phyloP scores from a whole-genome alignment of 306 rosid species.

The Dryas octopetala region DNA sequence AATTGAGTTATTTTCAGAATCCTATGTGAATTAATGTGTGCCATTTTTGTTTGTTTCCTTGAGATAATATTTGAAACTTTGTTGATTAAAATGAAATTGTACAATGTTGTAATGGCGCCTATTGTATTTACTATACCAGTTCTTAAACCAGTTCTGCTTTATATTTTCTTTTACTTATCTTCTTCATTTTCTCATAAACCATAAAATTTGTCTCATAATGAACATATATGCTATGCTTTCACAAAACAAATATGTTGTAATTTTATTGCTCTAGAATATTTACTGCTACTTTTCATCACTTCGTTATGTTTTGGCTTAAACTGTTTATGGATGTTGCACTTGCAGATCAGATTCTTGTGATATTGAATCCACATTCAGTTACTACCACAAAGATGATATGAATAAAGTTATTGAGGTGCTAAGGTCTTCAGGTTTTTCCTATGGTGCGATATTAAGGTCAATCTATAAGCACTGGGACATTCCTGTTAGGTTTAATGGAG shows the following conservation, averaged over 20 bases:
- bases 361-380: slow-evolving; percentile 50
- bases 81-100: not conserved
- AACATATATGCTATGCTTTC: too few relatives aligned
- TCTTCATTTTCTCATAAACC: too few relatives aligned
- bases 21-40: not conserved
- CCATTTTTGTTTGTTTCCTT: not conserved
- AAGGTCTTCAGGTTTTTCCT: slow-evolving; percentile 53
- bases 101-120: not conserved
- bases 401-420: slow-evolving; percentile 62
- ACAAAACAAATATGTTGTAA: too few relatives aligned
- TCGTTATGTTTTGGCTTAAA: slow-evolving; percentile 24
- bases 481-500: slow-evolving; percentile 40
- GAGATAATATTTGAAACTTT: not conserved
- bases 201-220: too few relatives aligned
- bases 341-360: slow-evolving; percentile 82
- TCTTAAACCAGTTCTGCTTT: too few relatives aligned
- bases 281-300: not conserved
- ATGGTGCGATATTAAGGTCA: slow-evolving; percentile 58
- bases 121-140: too few relatives aligned
- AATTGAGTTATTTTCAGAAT: not conserved
- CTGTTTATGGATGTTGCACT: slow-evolving; percentile 36
- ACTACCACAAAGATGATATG: slow-evolving; percentile 79
- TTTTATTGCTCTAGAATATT: not conserved
- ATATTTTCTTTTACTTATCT: too few relatives aligned
- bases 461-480: slow-evolving; percentile 69